phyloP scores from a whole-genome alignment of 148 eudicot species.

The Spergularia marina region DNA sequence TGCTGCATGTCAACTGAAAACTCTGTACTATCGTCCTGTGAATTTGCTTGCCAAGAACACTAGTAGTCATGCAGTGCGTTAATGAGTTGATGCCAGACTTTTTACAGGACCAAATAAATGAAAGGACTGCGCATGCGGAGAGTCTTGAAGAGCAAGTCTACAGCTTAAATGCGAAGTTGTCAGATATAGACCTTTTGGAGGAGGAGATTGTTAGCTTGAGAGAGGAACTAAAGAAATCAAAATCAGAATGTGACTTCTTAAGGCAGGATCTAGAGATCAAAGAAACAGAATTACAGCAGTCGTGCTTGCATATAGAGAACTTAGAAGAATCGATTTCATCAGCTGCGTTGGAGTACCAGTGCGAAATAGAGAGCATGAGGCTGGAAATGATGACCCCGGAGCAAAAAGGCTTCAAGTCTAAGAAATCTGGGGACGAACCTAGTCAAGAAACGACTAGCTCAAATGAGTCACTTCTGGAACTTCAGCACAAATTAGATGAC shows the following conservation, averaged over 20 bases:
- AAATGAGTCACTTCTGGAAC: constrained; percentile 40
- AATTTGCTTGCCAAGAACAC: not conserved
- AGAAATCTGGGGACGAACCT: constrained; percentile 38
- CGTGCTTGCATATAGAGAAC: constrained; percentile 43
- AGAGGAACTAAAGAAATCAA: constrained; percentile 49
- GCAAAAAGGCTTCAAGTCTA: constrained; percentile 37
- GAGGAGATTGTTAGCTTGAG: constrained; percentile 42
- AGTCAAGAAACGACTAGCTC: constrained; percentile 36
- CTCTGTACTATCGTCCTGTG: not conserved
- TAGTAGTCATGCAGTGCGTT: constrained; percentile 7
- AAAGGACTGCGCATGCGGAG: constrained; percentile 41
- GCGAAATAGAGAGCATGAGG: constrained; percentile 81
- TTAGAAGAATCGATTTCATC: constrained; percentile 64
- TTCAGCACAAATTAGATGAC: constrained; percentile 35
- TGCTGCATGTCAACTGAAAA: not conserved
- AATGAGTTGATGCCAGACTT: constrained; percentile 47
- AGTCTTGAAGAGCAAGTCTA: constrained; percentile 37
- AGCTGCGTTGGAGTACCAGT: constrained; percentile 63
- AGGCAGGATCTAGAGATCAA: constrained; percentile 47
- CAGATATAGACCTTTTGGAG: constrained; percentile 37
- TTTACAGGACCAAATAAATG: constrained; percentile 65
- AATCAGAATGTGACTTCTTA: constrained; percentile 39
- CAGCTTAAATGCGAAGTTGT: constrained; percentile 41
- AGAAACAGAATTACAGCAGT: constrained; percentile 42
- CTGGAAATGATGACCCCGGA: constrained; percentile 54